Evolutionary conservation across 1,284 basidiomycete species (phyloP), one percentile per base, ranked within the genome.

Genomic region (Coriolopsis trogii): DNA sequence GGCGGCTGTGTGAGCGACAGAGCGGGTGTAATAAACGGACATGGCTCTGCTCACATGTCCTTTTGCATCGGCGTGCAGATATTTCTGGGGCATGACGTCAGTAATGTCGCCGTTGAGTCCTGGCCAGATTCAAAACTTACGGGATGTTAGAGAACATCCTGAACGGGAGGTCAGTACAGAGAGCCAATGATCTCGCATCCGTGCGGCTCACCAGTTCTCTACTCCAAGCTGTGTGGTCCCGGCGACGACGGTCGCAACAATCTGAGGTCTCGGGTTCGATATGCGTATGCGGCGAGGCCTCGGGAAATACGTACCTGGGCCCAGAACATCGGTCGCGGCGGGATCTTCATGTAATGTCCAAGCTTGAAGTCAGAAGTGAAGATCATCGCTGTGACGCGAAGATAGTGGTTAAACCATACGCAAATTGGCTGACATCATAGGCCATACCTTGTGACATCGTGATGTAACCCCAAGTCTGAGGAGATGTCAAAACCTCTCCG

Each of bases 341-440:
- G 73, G 23, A 87, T 73, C 67, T 88, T 87, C 85, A 87, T 87
- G 70, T 87, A 87, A 57, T 87, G 85, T 3, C 84, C 85, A 25
- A 87, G 77, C 63, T 87, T 87, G 67, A 87, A 82, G 63, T 89
- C 86, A 12, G 79, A 77, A 4, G 85, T 78, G 67, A 89, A 88
- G 20, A 52, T 56, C 60, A 64, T 58, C 15, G 60, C 61, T 64
- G 8, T 1, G 33, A 18, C n/a, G 13, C 30, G 5, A 48, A 36
- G 8, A 38, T 18, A 20, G 25, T n/a, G 13, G 21, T 20, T 54
- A 21, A 54, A 37, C 24, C 10, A 1, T 33, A 25, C 10, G 20
- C 21, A n/a, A 6, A n/a, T 16, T 16, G 25, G 21, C 9, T 8
- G 12, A 37, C 9, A 25, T 9, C 6, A 31, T 20, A 31, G 7